Conservation (phyloP, 371 early-diverging fungal genomes). For the Rhizopus sp. region DNA sequence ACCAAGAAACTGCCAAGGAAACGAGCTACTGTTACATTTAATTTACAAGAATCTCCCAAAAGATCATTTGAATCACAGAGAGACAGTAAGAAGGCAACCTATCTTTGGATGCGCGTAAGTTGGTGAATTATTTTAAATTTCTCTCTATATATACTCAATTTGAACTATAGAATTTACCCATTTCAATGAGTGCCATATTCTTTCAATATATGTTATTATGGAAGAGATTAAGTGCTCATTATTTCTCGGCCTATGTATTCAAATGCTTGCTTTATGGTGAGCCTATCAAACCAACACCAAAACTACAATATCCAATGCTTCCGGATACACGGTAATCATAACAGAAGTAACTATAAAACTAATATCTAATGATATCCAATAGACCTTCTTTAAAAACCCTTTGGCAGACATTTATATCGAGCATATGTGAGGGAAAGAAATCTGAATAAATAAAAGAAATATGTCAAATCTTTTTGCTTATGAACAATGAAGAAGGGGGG, state of each 20-base stretch:
- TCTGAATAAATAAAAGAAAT: background rate
- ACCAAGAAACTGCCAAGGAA: conserved; percentile 1
- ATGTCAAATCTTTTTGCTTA: too few relatives aligned
- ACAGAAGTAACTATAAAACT: background rate
- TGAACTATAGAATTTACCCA: conserved; percentile 51
- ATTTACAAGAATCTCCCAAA: conserved; percentile 3
- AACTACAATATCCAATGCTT: conserved; percentile 64
- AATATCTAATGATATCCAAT: background rate
- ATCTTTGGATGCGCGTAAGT: conserved; percentile 42
- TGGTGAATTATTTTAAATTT: background rate
- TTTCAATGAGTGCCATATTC: conserved; percentile 60
- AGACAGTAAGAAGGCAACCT: conserved; percentile 22
- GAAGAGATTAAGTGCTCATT: conserved; percentile 63
- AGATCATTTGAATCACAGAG: background rate
- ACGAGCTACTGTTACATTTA: conserved; percentile 8
- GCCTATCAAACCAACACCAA: conserved; percentile 61
- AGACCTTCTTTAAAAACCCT: conserved; percentile 25
- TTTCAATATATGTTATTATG: conserved; percentile 65
- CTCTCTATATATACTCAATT: background rate
- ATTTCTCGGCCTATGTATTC: conserved; percentile 58
- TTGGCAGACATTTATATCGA: conserved; percentile 32
- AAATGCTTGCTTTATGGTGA: conserved; percentile 62
- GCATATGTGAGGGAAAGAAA: conserved; percentile 12
- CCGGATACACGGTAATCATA: conserved; percentile 53
- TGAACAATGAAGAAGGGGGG: too few relatives aligned